Evolutionary conservation across 1,284 basidiomycete species (phyloP).

Genomic region (Tetrapyrgos nigripes): DNA sequence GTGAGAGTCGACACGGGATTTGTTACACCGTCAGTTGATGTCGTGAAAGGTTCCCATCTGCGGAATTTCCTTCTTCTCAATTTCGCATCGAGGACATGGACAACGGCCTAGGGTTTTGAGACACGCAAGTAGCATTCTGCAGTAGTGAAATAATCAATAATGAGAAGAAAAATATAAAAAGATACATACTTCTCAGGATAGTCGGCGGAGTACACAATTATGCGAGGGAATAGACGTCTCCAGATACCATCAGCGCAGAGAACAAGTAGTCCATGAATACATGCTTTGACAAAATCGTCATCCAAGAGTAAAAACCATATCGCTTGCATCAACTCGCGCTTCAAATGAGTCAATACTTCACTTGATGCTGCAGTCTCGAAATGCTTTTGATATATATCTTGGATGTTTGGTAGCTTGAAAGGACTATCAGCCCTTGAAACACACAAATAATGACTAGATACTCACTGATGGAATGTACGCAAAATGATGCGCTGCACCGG

Average conservation of each 20-base stretch:
- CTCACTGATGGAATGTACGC: constrained; percentile 37
- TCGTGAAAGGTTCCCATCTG: constrained; percentile 8
- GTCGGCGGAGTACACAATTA: constrained; percentile 40
- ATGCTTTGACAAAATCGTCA: constrained; percentile 34
- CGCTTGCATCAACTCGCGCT: constrained; percentile 35
- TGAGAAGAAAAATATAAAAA: neutral
- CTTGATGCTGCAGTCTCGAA: constrained; percentile 9
- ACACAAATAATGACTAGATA: constrained; percentile 11
- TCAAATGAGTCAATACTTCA: constrained; percentile 29
- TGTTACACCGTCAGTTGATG: neutral
- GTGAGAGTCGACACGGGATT: constrained; percentile 15
- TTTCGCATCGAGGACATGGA: constrained; percentile 37
- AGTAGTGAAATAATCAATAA: neutral
- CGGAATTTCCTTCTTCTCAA: constrained; percentile 24
- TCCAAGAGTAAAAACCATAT: constrained; percentile 31
- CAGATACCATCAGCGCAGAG: constrained; percentile 29
- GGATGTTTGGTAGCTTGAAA: constrained; percentile 28
- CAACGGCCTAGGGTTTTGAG: constrained; percentile 34
- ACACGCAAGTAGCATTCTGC: constrained; percentile 33
- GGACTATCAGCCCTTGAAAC: constrained; percentile 9
- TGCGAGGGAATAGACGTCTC: constrained; percentile 29
- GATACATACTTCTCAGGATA: constrained; percentile 40
- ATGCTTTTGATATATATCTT: constrained; percentile 21
- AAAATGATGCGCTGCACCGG: constrained; percentile 32
- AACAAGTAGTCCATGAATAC: constrained; percentile 34